A percentile compares a stretch with the other conserved stretches of the same genome.
Conservation (phyloP, 129 eudicot species). For the Flaveria robusta region DNA sequence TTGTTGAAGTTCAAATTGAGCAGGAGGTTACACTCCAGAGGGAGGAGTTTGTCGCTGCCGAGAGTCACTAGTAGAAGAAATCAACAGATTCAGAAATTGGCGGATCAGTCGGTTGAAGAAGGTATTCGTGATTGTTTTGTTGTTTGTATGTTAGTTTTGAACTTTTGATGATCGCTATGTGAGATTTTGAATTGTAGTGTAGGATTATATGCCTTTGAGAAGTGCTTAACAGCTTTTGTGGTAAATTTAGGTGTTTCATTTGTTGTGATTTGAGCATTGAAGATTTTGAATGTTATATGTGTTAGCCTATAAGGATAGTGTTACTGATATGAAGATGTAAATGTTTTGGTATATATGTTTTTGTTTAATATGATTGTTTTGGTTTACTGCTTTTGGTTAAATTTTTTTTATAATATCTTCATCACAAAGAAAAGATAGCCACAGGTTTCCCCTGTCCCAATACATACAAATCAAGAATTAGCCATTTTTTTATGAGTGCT, state of each 20-base stretch:
- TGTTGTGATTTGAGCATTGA: neutral
- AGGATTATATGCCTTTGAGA: too few relatives aligned
- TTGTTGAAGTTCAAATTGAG: slow-evolving; percentile 21
- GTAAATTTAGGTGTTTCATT: neutral
- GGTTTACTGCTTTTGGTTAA: neutral
- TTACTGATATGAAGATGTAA: neutral
- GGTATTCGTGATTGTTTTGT: slow-evolving; percentile 18
- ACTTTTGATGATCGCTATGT: neutral
- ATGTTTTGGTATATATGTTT: neutral
- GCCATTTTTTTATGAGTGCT: neutral
- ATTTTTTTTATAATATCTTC: neutral
- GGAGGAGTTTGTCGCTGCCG: slow-evolving; percentile 32
- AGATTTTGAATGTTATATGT: neutral
- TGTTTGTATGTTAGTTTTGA: slow-evolving; percentile 6
- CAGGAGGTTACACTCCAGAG: slow-evolving; percentile 20
- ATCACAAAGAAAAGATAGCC: neutral
- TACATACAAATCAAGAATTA: neutral
- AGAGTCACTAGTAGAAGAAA: slow-evolving; percentile 40
- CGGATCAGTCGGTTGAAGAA: slow-evolving; percentile 33
- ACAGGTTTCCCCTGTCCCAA: neutral
- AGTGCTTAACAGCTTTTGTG: too few relatives aligned
- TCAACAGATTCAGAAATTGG: slow-evolving; percentile 35
- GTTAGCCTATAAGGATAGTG: neutral
- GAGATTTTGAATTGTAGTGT: neutral
- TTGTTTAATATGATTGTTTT: neutral